Evolutionary conservation across 176 grass and related monocot genomes (phyloP), one percentile per base, ranked within the genome.

Genomic region (Echinochloa phyllopogon): DNA sequence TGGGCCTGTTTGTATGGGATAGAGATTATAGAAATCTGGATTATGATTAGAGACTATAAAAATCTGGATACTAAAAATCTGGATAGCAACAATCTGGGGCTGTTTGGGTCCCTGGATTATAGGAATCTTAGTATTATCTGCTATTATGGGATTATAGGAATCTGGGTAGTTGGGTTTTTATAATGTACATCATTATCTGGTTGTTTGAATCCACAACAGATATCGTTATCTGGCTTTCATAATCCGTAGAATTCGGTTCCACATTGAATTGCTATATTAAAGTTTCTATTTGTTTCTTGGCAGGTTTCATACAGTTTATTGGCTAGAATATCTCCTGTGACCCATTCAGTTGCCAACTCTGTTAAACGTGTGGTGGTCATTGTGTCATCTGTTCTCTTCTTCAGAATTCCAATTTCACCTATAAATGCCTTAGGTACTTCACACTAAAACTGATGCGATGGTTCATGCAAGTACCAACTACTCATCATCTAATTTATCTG

Each of bases 301-400:
- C 87, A 97, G 94, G 92, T 91, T 83, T 90, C 91, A 64, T 97
- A 94, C 83, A 94, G 88, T 88, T 84, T 97, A 78, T 89, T 97
- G 85, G 91, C 91, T 82, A 85, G 86, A 83, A 33, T 97, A 70
- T 94, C 89, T 37, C 89, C 94, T 47, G 94, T 97, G 56, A 94
- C 85, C 13, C 94, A 97, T 86, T 97, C 94, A 4, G 94, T 97
- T 23, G 85, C 89, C 7, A 97, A 97, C 53, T 97, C 89, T 40
- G 87, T 94, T 38, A 97, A 97, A 84, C 94, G 94, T 65, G 87
- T 97, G 70, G 91, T 88, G 64, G 91, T 97, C 37, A 97, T 97
- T 7, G 79, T 84, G 57, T 84, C 94, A 37, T 90, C 94, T 0
- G 85, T 97, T 84, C 71, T 97, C 82, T 97, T 97, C 66, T 97